phyloP scores from a whole-genome alignment of 1,284 basidiomycete genomes.

The Tylopilus orsonianus region DNA sequence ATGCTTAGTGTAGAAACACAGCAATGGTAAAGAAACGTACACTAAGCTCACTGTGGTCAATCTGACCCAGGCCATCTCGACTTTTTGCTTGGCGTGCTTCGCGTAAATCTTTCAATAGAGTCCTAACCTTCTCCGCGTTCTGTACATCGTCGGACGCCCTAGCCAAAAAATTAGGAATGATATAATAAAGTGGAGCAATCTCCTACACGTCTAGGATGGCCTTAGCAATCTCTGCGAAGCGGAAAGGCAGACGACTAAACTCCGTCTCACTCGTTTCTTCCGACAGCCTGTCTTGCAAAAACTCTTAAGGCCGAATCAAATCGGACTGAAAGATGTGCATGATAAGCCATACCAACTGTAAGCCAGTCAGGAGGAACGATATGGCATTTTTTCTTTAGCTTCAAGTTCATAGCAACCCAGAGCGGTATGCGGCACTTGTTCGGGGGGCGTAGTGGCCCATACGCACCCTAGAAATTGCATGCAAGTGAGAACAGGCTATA shows the following conservation, averaged over 20 bases:
- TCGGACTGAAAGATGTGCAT: neutral
- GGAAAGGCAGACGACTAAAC: conserved; percentile 79
- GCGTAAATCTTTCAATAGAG: conserved; percentile 88
- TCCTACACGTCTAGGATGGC: conserved; percentile 85
- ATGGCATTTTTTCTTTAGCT: conserved; percentile 91
- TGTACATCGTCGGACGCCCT: conserved; percentile 91
- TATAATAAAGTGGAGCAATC: neutral
- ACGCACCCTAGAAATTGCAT: conserved; percentile 64
- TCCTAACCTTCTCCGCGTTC: conserved; percentile 78
- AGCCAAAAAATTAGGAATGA: conserved; percentile 1
- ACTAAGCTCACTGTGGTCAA: conserved; percentile 78
- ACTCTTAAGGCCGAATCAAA: conserved; percentile 45
- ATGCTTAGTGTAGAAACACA: conserved; percentile 4
- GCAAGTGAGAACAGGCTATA: conserved; percentile 37
- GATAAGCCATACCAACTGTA: conserved; percentile 69
- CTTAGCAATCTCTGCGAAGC: conserved; percentile 88
- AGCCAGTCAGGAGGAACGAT: conserved; percentile 92
- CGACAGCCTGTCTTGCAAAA: conserved; percentile 68
- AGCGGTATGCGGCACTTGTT: conserved; percentile 81
- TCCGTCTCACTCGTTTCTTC: conserved; percentile 71
- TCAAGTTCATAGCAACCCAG: conserved; percentile 94
- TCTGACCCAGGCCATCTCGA: conserved; percentile 73
- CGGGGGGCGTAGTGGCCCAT: conserved; percentile 91
- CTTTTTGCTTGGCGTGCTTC: conserved; percentile 95
- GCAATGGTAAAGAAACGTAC: conserved; percentile 43